Evolutionary conservation across 2,329 filamentous ascomycete species (phyloP).

Genomic region (Fulvia fulva): DNA sequence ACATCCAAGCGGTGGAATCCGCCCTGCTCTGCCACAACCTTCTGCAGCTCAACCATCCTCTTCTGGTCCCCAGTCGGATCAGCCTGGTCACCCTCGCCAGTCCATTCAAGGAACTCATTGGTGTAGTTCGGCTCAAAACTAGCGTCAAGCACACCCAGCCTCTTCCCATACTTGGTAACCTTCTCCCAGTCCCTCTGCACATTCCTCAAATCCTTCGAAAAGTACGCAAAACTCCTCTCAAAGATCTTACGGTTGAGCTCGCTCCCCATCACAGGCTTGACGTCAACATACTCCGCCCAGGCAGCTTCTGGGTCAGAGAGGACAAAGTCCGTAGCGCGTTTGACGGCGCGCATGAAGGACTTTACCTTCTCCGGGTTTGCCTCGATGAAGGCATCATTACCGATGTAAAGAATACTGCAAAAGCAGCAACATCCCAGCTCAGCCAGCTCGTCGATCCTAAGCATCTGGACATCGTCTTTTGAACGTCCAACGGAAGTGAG

Average conservation of each 20-base stretch:
- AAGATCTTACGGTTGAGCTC: slow-evolving; percentile 73
- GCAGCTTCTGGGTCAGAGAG: slow-evolving; percentile 59
- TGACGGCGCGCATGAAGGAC: slow-evolving; percentile 68
- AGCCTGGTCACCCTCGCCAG: slow-evolving; percentile 58
- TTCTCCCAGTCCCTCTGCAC: slow-evolving; percentile 71
- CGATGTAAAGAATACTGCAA: slow-evolving; percentile 77
- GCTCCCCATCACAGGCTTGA: slow-evolving; percentile 68
- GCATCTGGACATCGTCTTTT: slow-evolving; percentile 69
- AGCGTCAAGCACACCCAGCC: slow-evolving; percentile 62
- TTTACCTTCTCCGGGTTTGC: slow-evolving; percentile 62
- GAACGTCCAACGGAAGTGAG: slow-evolving; percentile 60
- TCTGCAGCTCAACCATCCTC: slow-evolving; percentile 66
- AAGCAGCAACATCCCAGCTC: slow-evolving; percentile 81
- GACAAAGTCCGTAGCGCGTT: slow-evolving; percentile 70
- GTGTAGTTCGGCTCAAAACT: slow-evolving; percentile 70
- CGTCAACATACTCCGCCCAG: slow-evolving; percentile 65
- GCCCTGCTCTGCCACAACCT: slow-evolving; percentile 60
- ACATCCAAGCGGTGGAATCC: slow-evolving; percentile 56
- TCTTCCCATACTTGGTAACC: slow-evolving; percentile 72
- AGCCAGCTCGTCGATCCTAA: slow-evolving; percentile 75
- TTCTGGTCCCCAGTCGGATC: slow-evolving; percentile 72
- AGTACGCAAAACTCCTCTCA: slow-evolving; percentile 73
- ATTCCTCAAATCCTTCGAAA: slow-evolving; percentile 70
- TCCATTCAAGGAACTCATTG: slow-evolving; percentile 64
- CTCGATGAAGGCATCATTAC: slow-evolving; percentile 67